Percentiles rank a stretch among this genome's conserved stretches.
These are phyloP conservation scores for Albatrellus ellisii DNA, from an alignment of 768 basidiomycete genomes.

Conservation along the genomic window DNA sequence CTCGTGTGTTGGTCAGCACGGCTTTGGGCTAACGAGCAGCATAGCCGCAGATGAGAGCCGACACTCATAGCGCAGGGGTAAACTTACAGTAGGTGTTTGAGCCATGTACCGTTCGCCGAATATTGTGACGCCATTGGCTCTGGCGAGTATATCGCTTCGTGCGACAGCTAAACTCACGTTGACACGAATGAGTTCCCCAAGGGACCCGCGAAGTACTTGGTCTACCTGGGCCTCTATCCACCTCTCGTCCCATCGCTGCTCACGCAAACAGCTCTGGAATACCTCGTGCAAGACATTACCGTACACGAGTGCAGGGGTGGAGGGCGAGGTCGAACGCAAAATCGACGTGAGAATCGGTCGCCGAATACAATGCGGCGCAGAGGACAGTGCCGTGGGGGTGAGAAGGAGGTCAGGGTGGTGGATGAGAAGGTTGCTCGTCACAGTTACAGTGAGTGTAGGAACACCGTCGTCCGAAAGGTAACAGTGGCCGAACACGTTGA, in stretches of 20 bases:
- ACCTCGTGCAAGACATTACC: slow-evolving; percentile 92
- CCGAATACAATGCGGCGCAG: slow-evolving; percentile 69
- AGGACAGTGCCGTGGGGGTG: slow-evolving; percentile 82
- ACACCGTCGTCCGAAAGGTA: slow-evolving; percentile 14
- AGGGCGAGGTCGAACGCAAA: slow-evolving; percentile 43
- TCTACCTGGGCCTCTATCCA: slow-evolving; percentile 52
- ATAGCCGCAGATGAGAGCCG: neutral
- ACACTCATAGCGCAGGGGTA: neutral
- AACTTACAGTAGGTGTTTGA: slow-evolving; percentile 44
- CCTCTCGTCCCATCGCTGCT: slow-evolving; percentile 45
- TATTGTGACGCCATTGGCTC: slow-evolving; percentile 49
- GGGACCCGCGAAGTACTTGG: slow-evolving; percentile 31
- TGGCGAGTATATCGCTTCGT: slow-evolving; percentile 40
- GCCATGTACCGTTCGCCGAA: slow-evolving; percentile 61
- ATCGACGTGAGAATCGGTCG: slow-evolving; percentile 71
- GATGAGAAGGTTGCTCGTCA: slow-evolving; percentile 58
- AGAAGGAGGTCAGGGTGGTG: slow-evolving; percentile 88
- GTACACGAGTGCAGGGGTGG: slow-evolving; percentile 65
- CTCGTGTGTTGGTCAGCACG: slow-evolving; percentile 53
- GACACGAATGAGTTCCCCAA: slow-evolving; percentile 52
- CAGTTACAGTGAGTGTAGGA: slow-evolving; percentile 42
- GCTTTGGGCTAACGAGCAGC: slow-evolving; percentile 38
- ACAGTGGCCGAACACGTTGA: slow-evolving; percentile 60
- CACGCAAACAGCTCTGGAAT: slow-evolving; percentile 64
- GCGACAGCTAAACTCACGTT: slow-evolving; percentile 49